Evolutionary conservation across 2,329 filamentous ascomycete genomes (phyloP).

Genomic region (Zelopaecilomyces penicillatus): DNA sequence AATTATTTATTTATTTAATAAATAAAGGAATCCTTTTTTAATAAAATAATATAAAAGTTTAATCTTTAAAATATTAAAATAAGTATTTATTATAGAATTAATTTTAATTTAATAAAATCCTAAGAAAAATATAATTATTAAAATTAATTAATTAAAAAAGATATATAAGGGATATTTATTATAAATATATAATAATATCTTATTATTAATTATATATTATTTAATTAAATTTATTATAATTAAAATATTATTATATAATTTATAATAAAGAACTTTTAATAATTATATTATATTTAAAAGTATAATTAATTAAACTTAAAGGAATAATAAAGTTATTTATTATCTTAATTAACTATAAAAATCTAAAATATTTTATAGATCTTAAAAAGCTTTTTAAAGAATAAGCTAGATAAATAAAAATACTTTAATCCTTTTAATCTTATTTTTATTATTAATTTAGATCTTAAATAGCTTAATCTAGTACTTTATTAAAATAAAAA

Average conservation of each 20-base stretch:
- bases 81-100: no score
- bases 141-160: slow-evolving; percentile 1
- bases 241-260: background rate
- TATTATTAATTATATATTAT: background rate
- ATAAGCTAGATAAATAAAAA: background rate
- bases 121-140: background rate
- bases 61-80: slow-evolving; percentile 3
- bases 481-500: no score
- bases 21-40: background rate
- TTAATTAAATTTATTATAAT: background rate
- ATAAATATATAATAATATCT: background rate
- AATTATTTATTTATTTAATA: no score
- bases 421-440: background rate
- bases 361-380: background rate
- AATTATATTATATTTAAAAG: slow-evolving; percentile 1
- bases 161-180: background rate
- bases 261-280: background rate
- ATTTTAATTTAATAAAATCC: background rate
- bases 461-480: no score
- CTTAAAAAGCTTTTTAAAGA: background rate
- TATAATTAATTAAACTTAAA: background rate
- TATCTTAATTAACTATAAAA: no score
- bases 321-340: background rate
- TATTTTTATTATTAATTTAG: no score
- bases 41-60: slow-evolving; percentile 1